These are phyloP conservation scores for Crotalaria pallida DNA, from an alignment of 306 rosid species.

Conservation along the genomic window DNA sequence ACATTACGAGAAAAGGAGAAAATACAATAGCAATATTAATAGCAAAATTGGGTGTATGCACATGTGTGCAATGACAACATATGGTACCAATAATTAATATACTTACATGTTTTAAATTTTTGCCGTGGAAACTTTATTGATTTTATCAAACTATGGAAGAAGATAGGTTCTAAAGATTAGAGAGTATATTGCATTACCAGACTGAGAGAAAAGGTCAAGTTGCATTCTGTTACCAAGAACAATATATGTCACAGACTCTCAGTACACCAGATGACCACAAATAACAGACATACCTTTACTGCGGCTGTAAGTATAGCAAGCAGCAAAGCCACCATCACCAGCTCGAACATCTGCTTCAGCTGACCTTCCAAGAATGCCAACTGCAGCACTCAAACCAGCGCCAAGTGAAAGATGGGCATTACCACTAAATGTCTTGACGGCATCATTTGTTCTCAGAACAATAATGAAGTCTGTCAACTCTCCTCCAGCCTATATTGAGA, in stretches of 20 bases:
- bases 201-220: background rate
- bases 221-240: background rate
- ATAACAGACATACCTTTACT: constrained; percentile 68
- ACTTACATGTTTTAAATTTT: too few relatives aligned
- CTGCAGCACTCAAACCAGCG: constrained; percentile 95
- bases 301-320: constrained; percentile 93
- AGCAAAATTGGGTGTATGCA: too few relatives aligned
- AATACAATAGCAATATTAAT: too few relatives aligned
- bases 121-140: too few relatives aligned
- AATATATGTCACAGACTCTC: background rate
- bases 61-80: too few relatives aligned
- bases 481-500: constrained; percentile 76
- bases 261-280: background rate
- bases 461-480: constrained; percentile 89
- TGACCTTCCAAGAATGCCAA: constrained; percentile 78
- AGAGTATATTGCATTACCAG: background rate
- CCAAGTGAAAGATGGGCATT: constrained; percentile 76
- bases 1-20: too few relatives aligned
- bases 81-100: too few relatives aligned
- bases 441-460: constrained; percentile 73
- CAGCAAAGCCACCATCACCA: constrained; percentile 92
- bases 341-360: constrained; percentile 92
- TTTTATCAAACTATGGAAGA: too few relatives aligned
- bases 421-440: constrained; percentile 82
- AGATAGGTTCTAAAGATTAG: background rate